Evolutionary conservation across 2,329 filamentous ascomycete genomes (phyloP), one percentile per base, ranked within the genome.

Genomic region (Piedraia hortae): DNA sequence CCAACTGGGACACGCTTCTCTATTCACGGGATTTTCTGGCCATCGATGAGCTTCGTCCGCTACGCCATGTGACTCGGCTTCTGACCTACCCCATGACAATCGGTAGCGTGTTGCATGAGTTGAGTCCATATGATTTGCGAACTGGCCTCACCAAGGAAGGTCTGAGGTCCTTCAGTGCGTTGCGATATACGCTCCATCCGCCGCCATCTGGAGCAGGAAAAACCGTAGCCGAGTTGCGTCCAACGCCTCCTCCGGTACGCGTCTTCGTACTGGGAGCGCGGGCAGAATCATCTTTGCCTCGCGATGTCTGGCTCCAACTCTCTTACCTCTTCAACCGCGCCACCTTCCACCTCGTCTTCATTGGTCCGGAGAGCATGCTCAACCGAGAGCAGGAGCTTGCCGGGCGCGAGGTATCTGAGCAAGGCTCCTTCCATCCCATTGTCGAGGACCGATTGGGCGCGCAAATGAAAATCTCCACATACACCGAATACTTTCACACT

Each of bases 401-500:
- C 1, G 57, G 93, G 2, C 85, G 88, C 1, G 62, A 73, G 34
- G 67, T 80, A 25, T 91, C 77, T 2, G 54, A 80, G 0, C 51
- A 54, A 6, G 97, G 97, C 41, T 85, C 85, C 1, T 97, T 80
- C 35, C 85, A 85, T 18, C 75, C 74, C n/a, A 59, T 97, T 23
- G 63, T 91, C 8, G 88, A 97, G 48, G 82, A 89, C 44, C 66
- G 82, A 23, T 59, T 97, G 5, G 75, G 71, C 41, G 66, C 71
- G 24, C 69, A 71, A 33, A 66, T 93, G 63, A 97, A 97, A 54
- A 89, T 97, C 39, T 85, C 71, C 44, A 97, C 88, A 1, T 90
- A 80, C 38, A 82, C 93, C 22, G 85, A 97, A 36, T 91, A 97
- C 51, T 97, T 88, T 52, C 82, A 97, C 47, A 93, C 75, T 2